Conservation (phyloP, 352 stramenopile species). For the Discostella stelligera region DNA sequence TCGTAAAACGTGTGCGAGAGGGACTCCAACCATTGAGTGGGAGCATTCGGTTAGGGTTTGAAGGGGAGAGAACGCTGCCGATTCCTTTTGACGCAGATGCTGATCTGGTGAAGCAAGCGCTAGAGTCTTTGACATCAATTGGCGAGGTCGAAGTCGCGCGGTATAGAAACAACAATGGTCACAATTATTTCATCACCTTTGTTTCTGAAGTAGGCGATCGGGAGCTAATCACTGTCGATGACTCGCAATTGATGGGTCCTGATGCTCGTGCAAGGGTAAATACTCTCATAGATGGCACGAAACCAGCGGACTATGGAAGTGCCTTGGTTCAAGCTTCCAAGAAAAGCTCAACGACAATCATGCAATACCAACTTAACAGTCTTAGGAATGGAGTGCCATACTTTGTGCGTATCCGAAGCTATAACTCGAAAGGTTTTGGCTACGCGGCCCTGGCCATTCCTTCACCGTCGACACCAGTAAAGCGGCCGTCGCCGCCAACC, state of each 20-base stretch:
- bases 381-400: constrained; percentile 85
- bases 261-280: constrained; percentile 85
- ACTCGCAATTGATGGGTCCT: constrained; percentile 88
- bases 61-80: constrained; percentile 87
- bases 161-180: constrained; percentile 90
- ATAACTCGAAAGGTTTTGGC: constrained; percentile 80
- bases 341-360: constrained; percentile 29
- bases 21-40: constrained; percentile 90
- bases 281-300: constrained; percentile 78
- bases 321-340: constrained; percentile 30
- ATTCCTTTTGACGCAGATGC: constrained; percentile 89
- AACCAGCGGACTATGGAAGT: constrained; percentile 84
- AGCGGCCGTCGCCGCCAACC: constrained; percentile 33
- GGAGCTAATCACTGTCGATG: constrained; percentile 86
- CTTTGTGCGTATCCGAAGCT: constrained; percentile 87
- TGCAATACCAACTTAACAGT: constrained; percentile 63
- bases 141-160: constrained; percentile 87
- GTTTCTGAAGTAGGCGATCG: constrained; percentile 72
- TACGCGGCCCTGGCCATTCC: constrained; percentile 41
- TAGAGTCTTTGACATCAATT: constrained; percentile 89
- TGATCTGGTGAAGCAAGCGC: constrained; percentile 82
- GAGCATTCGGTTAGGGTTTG: constrained; percentile 85
- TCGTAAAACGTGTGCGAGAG: constrained; percentile 82
- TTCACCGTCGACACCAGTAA: constrained; percentile 52
- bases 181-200: constrained; percentile 95